Percentiles rank a stretch among this genome's conserved stretches.
Conservation (phyloP, 768 basidiomycete species). For the Mycena rosella region DNA sequence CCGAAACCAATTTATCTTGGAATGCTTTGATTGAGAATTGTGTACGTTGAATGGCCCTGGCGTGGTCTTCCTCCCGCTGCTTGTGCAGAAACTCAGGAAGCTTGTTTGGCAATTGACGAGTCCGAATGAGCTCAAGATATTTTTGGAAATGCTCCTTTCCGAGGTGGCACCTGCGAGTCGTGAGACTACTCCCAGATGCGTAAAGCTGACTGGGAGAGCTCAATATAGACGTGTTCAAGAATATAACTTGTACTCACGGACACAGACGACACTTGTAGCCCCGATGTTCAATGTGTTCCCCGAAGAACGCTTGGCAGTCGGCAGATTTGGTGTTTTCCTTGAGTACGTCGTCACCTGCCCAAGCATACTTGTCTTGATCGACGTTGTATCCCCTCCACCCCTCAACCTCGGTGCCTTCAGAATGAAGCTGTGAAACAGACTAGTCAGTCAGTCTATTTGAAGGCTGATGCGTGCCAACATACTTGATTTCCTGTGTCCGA, state of each 20-base stretch:
- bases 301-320: constrained; percentile 21
- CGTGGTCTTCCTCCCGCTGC: constrained; percentile 15
- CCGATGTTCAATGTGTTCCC: constrained; percentile 15
- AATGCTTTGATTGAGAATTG: constrained; percentile 16
- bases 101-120: constrained; percentile 18
- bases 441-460: too few species aligned
- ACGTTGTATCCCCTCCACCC: constrained; percentile 16
- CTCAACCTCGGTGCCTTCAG: constrained; percentile 6
- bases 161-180: constrained; percentile 18
- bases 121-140: constrained; percentile 10
- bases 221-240: constrained; percentile 9
- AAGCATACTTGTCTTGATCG: constrained; percentile 12
- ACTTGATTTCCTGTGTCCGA: too few species aligned
- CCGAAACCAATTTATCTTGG: constrained; percentile 10
- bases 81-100: constrained; percentile 15
- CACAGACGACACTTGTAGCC: constrained; percentile 22
- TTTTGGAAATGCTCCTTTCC: constrained; percentile 10
- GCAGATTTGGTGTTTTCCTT: constrained; percentile 16
- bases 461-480: too few species aligned
- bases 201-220: constrained; percentile 19
- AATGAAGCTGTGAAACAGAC: constrained; percentile 9
- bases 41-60: constrained; percentile 19
- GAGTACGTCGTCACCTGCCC: constrained; percentile 12
- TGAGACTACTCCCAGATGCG: constrained; percentile 20
- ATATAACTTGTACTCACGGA: constrained; percentile 7